A percentile compares a stretch with the other conserved stretches of the same genome.
Conservation (phyloP, 140 eudicot genomes). For the Anethum foeniculum region DNA sequence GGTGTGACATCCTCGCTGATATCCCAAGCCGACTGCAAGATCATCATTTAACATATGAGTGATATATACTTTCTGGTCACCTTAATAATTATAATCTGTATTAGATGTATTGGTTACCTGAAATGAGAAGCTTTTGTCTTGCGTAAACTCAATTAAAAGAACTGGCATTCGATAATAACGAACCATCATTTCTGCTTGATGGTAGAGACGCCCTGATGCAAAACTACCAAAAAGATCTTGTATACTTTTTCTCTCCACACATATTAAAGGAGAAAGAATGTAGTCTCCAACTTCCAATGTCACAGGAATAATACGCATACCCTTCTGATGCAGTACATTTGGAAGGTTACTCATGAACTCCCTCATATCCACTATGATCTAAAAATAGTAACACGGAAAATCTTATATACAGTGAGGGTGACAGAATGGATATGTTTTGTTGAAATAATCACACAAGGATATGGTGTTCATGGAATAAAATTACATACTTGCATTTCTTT, state of each 20-base stretch:
- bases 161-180: constrained; percentile 89
- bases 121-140: constrained; percentile 95
- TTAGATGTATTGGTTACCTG: constrained; percentile 33
- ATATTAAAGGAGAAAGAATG: constrained; percentile 76
- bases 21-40: constrained; percentile 73
- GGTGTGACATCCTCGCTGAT: constrained; percentile 87
- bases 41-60: background rate
- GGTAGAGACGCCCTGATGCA: constrained; percentile 84
- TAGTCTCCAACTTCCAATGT: constrained; percentile 96
- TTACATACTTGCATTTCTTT: constrained; percentile 75
- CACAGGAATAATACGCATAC: constrained; percentile 87
- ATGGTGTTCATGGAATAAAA: background rate
- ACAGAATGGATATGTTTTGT: background rate
- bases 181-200: constrained; percentile 93
- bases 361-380: constrained; percentile 98
- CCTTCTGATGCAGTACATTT: constrained; percentile 92
- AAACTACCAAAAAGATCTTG: constrained; percentile 85
- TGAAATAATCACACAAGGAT: background rate
- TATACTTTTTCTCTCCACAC: constrained; percentile 93
- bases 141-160: constrained; percentile 90
- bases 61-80: background rate
- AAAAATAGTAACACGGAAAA: background rate
- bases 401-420: background rate
- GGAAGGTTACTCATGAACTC: constrained; percentile 99
- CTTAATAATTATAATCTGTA: background rate